Base-by-base conservation (phyloP, 805 yeast species). In the Barnettozyma siamensis region DNA sequence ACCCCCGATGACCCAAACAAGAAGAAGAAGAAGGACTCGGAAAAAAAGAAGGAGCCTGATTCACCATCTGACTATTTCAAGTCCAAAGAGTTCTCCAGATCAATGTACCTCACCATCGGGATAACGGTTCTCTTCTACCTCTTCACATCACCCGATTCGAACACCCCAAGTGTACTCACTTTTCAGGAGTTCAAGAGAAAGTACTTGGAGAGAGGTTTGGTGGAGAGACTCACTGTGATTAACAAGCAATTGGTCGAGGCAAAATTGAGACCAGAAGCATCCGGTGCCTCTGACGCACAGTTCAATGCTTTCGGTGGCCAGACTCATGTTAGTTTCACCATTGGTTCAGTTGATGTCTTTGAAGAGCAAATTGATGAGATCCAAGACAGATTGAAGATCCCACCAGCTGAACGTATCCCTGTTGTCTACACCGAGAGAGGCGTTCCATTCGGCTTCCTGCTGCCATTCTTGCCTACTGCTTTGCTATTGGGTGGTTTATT, bases 111-210 rank as follows among this genome's bases (percentile, higher is more conserved):
- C 33, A 64, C 72, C 1, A 51, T 60, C 6, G 72, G 70, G 8
- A 62, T 66, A 31, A 57, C 69, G 2, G 43, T 66, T 2, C 37
- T 68, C n/a, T 64, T 65, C 41, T 59, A 64, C 33, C 38, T 66
- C n/a, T 41, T 65, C 26, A 54, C 62, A 4, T 56, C 62, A 11
- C 49, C 51, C 5, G 61, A 58, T 18, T 44, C 47, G 28, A 38
- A 47, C 15, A 50, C 57, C 5, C 48, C 52, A 16, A 52, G 59
- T 24, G 58, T 58, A 9, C 54, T 91, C 44, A 80, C 96, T 2
- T 93, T 88, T 82, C 98, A 93, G 66, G 95, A 91, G 56, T 91
- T 93, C 66, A 75, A 86, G 34, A 69, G 80, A 5, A 72, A 80
- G 37, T 81, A 80, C 55, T 70, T 93, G 46, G 85, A 83, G 47